phyloP scores from a whole-genome alignment of 371 early-diverging fungal genomes.

The Catenaria anguillulae region DNA sequence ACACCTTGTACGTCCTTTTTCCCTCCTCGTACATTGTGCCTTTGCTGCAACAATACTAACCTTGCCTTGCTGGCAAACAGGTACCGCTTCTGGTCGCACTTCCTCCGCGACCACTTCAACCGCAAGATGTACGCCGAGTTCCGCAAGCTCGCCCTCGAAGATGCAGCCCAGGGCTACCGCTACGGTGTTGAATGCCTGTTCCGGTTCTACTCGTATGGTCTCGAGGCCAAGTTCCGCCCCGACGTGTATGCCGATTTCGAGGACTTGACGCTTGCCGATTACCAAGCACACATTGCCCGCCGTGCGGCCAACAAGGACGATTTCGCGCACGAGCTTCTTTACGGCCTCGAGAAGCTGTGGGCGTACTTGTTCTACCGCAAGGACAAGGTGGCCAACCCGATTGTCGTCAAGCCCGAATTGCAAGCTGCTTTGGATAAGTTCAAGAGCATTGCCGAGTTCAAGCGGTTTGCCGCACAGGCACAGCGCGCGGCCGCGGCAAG shows the following conservation, averaged over 20 bases:
- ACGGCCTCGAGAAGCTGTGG: conserved; percentile 94
- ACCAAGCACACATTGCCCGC: conserved; percentile 7
- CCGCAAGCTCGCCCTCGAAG: conserved; percentile 77
- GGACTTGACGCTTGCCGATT: conserved; percentile 57
- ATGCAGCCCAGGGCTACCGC: conserved; percentile 73
- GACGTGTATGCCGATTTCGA: conserved; percentile 82
- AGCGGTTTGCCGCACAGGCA: conserved; percentile 28
- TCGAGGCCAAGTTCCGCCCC: conserved; percentile 72
- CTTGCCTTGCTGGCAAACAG: too few species aligned
- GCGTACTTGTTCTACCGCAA: conserved; percentile 81
- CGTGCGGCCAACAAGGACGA: not conserved
- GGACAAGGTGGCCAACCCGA: conserved; percentile 50
- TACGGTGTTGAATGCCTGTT: conserved; percentile 92
- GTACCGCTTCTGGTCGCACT: conserved; percentile 97
- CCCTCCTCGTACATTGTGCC: too few species aligned
- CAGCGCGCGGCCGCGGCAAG: not conserved
- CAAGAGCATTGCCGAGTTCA: conserved; percentile 58
- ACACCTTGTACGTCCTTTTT: conserved; percentile 1
- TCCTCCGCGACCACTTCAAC: conserved; percentile 88
- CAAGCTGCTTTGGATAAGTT: conserved; percentile 42
- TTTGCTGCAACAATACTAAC: too few species aligned
- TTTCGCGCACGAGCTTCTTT: conserved; percentile 36
- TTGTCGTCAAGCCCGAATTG: conserved; percentile 47
- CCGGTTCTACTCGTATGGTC: conserved; percentile 91
- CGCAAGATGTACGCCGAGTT: conserved; percentile 85